Base-by-base conservation (phyloP, 1,284 basidiomycete species). In the Moesziomyces sp. region DNA sequence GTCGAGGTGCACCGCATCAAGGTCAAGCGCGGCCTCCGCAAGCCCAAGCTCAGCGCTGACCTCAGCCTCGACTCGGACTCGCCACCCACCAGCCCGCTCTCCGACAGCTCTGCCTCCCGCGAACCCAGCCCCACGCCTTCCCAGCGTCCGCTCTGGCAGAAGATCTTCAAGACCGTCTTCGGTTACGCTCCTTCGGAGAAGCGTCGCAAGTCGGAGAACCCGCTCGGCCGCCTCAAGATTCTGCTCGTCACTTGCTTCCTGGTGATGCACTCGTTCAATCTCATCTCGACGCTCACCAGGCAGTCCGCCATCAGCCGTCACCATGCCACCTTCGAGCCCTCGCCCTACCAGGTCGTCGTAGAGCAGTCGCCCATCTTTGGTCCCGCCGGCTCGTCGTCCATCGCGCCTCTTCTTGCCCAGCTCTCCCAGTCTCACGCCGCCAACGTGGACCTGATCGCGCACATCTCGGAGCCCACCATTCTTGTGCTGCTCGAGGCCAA, bases 221-320 rank as follows among this genome's bases (percentile, higher is more conserved):
- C 95, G 0, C 91, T 94, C 38, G 90, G 92, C 16, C 87, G 93
- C 48, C 88, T 99, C 68, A 98, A 97, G 86, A 87, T 96, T n/a
- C 88, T 96, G 74, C 86, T 96, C 78, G 90, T 92, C 80, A 63
- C 90, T 86, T 45, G 52, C 13, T 77, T 79, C 74, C 60, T 82
- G 44, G 65, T 76, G 6, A 57, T 84, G 44, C 79, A 82, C 67
- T 76, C 80, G 30, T 89, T 97, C 76, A 99, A 98, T 86, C 89
- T 98, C 60, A 92, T 92, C 85, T 93, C 96, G 1, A 96, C 96
- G 0, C 89, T 99, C 52, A 92, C 94, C 0, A 90, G 91, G 43
- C 88, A 89, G 52, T 89, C 90, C 1, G 88, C 90, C 0, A 84
- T 90, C 74, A 88, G 87, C 26, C 88, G 90, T 51, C 88, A 89